Conservation (phyloP, 805 yeast genomes). For the Zygosaccharomyces rouxii region DNA sequence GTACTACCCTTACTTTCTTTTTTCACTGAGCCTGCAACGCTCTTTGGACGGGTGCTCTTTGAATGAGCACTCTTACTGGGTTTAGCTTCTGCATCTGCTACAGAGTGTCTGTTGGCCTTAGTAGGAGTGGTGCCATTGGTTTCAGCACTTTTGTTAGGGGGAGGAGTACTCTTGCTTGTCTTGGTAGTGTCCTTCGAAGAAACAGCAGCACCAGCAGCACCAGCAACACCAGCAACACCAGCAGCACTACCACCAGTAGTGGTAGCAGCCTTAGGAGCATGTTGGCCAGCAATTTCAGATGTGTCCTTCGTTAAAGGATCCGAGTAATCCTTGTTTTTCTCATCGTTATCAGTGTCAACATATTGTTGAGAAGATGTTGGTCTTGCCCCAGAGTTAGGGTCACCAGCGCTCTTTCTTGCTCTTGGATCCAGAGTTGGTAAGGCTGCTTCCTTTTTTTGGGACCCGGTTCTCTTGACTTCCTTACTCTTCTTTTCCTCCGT, state of each 20-base stretch:
- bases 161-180: not conserved
- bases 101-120: not conserved
- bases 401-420: not conserved
- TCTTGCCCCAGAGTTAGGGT: not conserved
- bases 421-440: slow-evolving; percentile 3
- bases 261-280: not conserved
- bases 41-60: not conserved
- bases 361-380: not conserved
- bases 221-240: not conserved
- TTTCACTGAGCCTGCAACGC: not conserved
- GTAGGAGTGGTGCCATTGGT: not conserved
- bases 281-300: not conserved
- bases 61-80: not conserved
- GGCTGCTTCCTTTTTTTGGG: not conserved
- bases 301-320: not conserved
- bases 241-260: not conserved
- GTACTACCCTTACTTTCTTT: not conserved
- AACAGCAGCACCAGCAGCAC: not conserved
- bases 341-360: not conserved
- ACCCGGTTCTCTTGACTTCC: not conserved
- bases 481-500: not conserved
- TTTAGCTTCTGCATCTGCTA: not conserved
- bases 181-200: not conserved
- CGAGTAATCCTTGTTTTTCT: not conserved
- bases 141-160: not conserved